Base-by-base conservation (phyloP, 371 early-diverging fungal genomes). In the Mortierella sp. region DNA sequence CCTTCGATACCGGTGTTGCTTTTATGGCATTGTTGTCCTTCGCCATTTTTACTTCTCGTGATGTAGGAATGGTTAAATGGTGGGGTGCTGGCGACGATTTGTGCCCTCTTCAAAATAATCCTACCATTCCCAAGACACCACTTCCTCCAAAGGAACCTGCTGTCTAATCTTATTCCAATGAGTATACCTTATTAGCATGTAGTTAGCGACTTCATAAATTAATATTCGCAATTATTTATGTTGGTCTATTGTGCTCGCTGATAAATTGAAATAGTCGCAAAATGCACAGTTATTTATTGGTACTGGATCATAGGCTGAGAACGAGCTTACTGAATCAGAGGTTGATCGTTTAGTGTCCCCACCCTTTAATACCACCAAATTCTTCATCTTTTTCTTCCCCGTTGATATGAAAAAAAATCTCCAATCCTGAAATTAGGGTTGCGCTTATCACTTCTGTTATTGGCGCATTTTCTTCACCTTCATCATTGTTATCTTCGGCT, bases 1-100 rank as follows among this genome's bases (percentile, higher is more conserved):
- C 90, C 2, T 85, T 93, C 49, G 93, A 93, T 70, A 89, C 91
- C 26, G 94, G 93, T 45, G 80, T 82, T 26, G 90, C 88, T 22
- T 80, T 89, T 34, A 83, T 83, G 68, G 85, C 78, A 19, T 37
- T 91, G 15, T 37, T 87, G 28, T 85, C 87, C 53, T 89, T 87
- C 75, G 85, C 85, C 59, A 80, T 84, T 19, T 85, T 88, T 57
- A 81, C 84, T n/a, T 76, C 70, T 42, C 58, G 64, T 1, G 56
- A 47, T 1, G 53, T 42, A n/a, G 53, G 17, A 0, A 56, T 83
- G 58, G 28, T 22, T 17, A 17, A 62, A 17, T 83, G 83, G 83
- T 83, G 83, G 83, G 83, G 83, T 26, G 75, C 61, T 12, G 49
- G 40, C 3, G 4, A 26, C 2, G 45, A 69, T 47, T 8, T 56